phyloP scores from a whole-genome alignment of 2,329 filamentous ascomycete species.

The Talaromyces sp. region DNA sequence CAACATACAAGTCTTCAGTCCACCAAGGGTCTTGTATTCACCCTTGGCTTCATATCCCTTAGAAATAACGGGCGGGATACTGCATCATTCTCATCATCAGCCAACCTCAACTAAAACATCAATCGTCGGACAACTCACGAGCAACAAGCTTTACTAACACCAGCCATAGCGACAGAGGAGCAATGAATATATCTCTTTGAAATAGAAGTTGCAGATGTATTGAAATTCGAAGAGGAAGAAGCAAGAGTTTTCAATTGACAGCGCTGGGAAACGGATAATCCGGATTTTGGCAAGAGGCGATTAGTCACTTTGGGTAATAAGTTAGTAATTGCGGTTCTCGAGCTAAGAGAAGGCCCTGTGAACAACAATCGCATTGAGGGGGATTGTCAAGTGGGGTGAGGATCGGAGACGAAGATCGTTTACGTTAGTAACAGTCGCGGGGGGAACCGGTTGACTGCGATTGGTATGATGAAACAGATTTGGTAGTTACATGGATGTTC shows the following conservation, averaged over 20 bases:
- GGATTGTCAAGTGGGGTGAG: neutral
- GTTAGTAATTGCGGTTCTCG: neutral
- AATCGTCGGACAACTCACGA: constrained; percentile 29
- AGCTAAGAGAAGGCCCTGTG: neutral
- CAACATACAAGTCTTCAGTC: constrained; percentile 58
- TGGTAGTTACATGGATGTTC: neutral
- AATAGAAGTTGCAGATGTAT: neutral
- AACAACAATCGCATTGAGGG: neutral
- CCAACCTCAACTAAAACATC: constrained; percentile 6
- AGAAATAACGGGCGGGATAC: constrained; percentile 42
- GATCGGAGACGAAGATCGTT: neutral
- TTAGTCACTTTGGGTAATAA: neutral
- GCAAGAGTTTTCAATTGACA: neutral
- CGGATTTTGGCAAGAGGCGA: constrained; percentile 1
- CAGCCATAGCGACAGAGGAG: constrained; percentile 34
- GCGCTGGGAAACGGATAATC: neutral
- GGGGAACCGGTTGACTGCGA: neutral
- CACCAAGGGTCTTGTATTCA: constrained; percentile 57
- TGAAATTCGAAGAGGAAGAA: neutral
- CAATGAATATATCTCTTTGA: constrained; percentile 20
- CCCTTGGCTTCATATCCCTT: constrained; percentile 56
- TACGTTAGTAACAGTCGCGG: neutral
- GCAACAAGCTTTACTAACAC: constrained; percentile 46
- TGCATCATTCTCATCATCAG: constrained; percentile 19
- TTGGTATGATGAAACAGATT: neutral